Conservation (phyloP, 1,284 basidiomycete species). For the Malassezia psittaci region DNA sequence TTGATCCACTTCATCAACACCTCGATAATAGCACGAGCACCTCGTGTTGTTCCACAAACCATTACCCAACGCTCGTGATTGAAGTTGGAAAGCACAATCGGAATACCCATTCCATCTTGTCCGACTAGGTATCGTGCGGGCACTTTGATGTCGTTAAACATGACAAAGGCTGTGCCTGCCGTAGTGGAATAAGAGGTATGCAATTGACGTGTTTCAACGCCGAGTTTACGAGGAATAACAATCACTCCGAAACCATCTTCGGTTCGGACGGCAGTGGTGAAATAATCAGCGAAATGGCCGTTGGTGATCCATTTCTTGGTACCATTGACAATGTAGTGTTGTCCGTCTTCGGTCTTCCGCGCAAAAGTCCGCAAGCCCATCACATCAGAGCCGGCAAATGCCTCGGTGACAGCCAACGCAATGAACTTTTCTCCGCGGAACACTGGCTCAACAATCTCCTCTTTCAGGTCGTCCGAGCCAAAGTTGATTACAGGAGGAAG, state of each 20-base stretch:
- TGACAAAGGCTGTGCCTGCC: conserved; percentile 65
- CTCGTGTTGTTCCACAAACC: conserved; percentile 61
- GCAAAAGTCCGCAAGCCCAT: conserved; percentile 60
- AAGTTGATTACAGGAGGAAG: conserved; percentile 62
- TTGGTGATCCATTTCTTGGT: conserved; percentile 76
- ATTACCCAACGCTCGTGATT: conserved; percentile 56
- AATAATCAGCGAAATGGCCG: conserved; percentile 56
- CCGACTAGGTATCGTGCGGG: conserved; percentile 78
- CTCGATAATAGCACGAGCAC: conserved; percentile 46
- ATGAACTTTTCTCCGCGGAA: conserved; percentile 71
- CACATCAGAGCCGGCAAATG: conserved; percentile 84
- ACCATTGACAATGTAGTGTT: conserved; percentile 51
- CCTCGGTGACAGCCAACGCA: conserved; percentile 74
- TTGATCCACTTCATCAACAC: conserved; percentile 42
- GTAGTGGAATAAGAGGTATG: conserved; percentile 52
- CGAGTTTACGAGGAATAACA: conserved; percentile 54
- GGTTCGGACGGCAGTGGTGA: conserved; percentile 50
- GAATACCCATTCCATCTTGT: conserved; percentile 67
- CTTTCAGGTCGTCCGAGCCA: conserved; percentile 64
- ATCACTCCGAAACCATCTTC: conserved; percentile 76
- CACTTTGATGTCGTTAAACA: conserved; percentile 75
- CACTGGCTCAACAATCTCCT: conserved; percentile 68
- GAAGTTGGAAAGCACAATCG: conserved; percentile 57
- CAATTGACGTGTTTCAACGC: conserved; percentile 70
- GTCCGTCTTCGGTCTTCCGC: conserved; percentile 67